Conservation (phyloP, 176 grass and related monocot genomes). For the Zizania latifolia region DNA sequence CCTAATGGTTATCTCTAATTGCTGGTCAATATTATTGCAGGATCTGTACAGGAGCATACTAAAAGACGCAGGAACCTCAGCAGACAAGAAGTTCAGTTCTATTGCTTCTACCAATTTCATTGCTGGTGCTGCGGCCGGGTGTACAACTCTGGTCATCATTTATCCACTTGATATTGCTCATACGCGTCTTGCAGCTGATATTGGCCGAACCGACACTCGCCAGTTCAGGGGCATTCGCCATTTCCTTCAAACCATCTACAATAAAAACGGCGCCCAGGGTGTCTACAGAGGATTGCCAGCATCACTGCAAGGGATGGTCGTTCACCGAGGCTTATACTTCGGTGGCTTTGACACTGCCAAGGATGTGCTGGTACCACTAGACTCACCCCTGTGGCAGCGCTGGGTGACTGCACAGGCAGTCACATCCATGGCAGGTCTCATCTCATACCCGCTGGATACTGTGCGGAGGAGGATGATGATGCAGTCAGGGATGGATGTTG, state of each 20-base stretch:
- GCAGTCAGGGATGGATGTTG: constrained; percentile 74
- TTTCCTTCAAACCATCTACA: constrained; percentile 84
- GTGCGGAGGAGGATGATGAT: constrained; percentile 98
- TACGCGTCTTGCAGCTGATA: constrained; percentile 84
- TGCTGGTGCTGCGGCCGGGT: constrained; percentile 81
- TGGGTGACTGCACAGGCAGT: constrained; percentile 75
- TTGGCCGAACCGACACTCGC: constrained; percentile 59
- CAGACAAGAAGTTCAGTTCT: constrained; percentile 45
- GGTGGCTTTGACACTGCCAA: constrained; percentile 95
- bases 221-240: constrained; percentile 92
- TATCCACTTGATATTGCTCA: constrained; percentile 96
- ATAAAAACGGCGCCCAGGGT: constrained; percentile 66
- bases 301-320: constrained; percentile 70
- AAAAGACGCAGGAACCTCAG: constrained; percentile 45
- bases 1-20: background rate
- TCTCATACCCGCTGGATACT: constrained; percentile 82
- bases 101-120: constrained; percentile 75
- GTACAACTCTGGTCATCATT: constrained; percentile 88
- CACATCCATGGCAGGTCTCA: constrained; percentile 64
- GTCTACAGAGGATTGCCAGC: constrained; percentile 83
- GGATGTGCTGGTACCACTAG: constrained; percentile 58
- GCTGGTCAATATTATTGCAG: constrained; percentile 34
- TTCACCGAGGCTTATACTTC: constrained; percentile 92
- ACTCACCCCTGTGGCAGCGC: constrained; percentile 74
- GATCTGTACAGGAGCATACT: constrained; percentile 75